phyloP scores from a whole-genome alignment of 768 basidiomycete species.

The Mycena vulgaris region DNA sequence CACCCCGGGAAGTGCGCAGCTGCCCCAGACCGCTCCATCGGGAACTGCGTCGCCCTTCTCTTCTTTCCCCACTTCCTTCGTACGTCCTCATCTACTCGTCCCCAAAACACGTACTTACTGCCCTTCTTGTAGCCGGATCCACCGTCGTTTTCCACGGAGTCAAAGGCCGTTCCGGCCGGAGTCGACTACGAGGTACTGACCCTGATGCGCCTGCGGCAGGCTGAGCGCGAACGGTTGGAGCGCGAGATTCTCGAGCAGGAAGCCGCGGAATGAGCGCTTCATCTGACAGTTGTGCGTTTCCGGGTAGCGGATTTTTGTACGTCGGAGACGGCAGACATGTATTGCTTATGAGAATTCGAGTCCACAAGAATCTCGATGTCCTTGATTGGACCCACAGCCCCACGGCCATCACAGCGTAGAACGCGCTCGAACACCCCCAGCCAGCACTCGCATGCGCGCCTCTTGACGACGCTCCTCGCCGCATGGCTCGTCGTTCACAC shows the following conservation, averaged over 20 bases:
- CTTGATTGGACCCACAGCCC: too few relatives aligned
- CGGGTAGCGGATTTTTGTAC: too few relatives aligned
- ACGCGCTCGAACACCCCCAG: too few relatives aligned
- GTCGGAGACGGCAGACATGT: too few relatives aligned
- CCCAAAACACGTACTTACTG: constrained; percentile 27
- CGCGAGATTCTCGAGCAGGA: constrained; percentile 83
- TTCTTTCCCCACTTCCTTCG: constrained; percentile 74
- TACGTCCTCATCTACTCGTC: constrained; percentile 48
- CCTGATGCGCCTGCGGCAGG: constrained; percentile 85
- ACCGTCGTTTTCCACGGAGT: constrained; percentile 39
- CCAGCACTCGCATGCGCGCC: too few relatives aligned
- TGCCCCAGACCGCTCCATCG: constrained; percentile 50
- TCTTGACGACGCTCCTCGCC: too few relatives aligned
- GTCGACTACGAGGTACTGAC: constrained; percentile 88
- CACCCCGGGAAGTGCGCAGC: too few relatives aligned
- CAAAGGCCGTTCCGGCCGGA: constrained; percentile 53
- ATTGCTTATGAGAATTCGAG: too few relatives aligned
- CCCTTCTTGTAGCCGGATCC: constrained; percentile 44
- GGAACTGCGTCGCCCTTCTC: constrained; percentile 61
- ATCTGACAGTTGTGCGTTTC: too few relatives aligned
- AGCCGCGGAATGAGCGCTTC: constrained; percentile 53
- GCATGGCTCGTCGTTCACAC: too few relatives aligned
- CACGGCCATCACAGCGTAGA: too few relatives aligned
- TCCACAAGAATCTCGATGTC: too few relatives aligned
- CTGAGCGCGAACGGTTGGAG: constrained; percentile 84